These are phyloP conservation scores for Tuber magnatum DNA, from an alignment of 495 filamentous ascomycete genomes.

Conservation along the genomic window DNA sequence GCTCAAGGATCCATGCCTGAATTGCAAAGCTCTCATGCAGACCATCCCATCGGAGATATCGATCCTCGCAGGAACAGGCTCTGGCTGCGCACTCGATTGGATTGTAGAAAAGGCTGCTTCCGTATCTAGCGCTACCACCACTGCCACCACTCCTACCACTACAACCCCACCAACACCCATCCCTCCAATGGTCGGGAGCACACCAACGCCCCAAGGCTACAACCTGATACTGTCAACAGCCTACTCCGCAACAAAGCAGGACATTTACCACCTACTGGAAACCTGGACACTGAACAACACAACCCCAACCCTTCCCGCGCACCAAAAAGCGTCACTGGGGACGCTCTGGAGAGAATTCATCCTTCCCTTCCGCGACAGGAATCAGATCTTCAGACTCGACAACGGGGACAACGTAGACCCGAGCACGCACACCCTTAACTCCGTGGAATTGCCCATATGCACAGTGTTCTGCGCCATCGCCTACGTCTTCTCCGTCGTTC, in stretches of 20 bases:
- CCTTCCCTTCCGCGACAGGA: conserved; percentile 13
- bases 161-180: background rate
- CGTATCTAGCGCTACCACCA: background rate
- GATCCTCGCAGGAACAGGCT: background rate
- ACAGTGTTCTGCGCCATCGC: conserved; percentile 18
- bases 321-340: background rate
- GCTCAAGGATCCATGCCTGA: conserved; percentile 14
- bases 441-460: conserved; percentile 9
- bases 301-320: conserved; percentile 6
- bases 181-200: background rate
- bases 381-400: conserved; percentile 7
- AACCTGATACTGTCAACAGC: conserved; percentile 8
- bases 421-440: conserved; percentile 1
- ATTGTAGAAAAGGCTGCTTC: conserved; percentile 1
- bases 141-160: background rate
- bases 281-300: conserved; percentile 1
- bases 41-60: background rate
- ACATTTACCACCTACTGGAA: conserved; percentile 12
- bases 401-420: conserved; percentile 6
- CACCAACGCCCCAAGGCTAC: background rate
- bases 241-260: conserved; percentile 3
- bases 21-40: conserved; percentile 19
- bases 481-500: conserved; percentile 15
- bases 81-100: background rate
- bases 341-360: conserved; percentile 13